These are phyloP conservation scores for Fusarium begoniae DNA, from an alignment of 2,329 filamentous ascomycete genomes.

Conservation along the genomic window DNA sequence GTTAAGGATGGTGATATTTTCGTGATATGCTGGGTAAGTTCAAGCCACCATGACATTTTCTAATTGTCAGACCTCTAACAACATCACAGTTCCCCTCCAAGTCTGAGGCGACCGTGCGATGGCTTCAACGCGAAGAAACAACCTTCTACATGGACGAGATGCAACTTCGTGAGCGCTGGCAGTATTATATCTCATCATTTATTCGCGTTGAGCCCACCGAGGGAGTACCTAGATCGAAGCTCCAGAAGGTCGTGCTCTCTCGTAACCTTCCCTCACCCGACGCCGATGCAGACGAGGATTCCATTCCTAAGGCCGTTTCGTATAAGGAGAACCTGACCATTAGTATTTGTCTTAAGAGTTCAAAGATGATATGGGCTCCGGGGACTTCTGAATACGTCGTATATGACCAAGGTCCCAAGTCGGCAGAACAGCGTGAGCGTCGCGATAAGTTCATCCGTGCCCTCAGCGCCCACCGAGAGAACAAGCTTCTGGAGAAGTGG, in stretches of 20 bases:
- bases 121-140: constrained; percentile 72
- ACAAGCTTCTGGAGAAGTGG: constrained; percentile 79
- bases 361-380: constrained; percentile 80
- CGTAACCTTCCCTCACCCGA: constrained; percentile 74
- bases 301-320: constrained; percentile 67
- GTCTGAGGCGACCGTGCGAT: constrained; percentile 76
- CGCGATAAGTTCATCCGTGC: constrained; percentile 62
- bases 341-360: constrained; percentile 79
- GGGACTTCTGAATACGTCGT: constrained; percentile 75
- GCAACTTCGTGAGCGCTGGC: constrained; percentile 84
- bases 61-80: constrained; percentile 44
- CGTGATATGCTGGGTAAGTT: constrained; percentile 87
- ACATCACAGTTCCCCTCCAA: constrained; percentile 69
- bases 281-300: constrained; percentile 70
- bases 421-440: constrained; percentile 69
- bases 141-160: constrained; percentile 91
- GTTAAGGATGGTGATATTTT: constrained; percentile 94
- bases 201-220: constrained; percentile 90
- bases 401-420: constrained; percentile 74
- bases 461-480: constrained; percentile 69
- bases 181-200: constrained; percentile 94
- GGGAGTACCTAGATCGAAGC: constrained; percentile 71
- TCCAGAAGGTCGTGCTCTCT: constrained; percentile 74
- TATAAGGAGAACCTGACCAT: constrained; percentile 75
- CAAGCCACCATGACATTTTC: neutral